Conservation (phyloP, 176 grass and related monocot species). For the Oryza glaberrima region DNA sequence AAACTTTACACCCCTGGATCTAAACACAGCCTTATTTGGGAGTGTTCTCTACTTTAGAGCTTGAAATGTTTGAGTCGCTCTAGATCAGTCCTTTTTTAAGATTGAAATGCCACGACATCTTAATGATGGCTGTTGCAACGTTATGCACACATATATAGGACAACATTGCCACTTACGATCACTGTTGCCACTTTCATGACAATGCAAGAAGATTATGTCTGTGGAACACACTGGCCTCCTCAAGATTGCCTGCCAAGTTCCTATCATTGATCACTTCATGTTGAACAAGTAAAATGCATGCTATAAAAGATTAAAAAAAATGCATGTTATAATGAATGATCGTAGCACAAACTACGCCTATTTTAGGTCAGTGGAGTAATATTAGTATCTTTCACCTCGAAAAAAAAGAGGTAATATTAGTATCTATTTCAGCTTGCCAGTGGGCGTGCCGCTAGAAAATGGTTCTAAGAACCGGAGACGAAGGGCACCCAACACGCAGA, state of each 20-base stretch:
- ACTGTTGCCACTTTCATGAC: not conserved
- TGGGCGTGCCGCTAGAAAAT: conserved; percentile 21
- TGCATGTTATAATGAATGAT: not conserved
- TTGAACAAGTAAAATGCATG: not conserved
- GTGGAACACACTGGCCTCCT: not conserved
- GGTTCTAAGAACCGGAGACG: conserved; percentile 45
- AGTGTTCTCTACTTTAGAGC: not conserved
- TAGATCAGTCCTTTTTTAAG: conserved; percentile 11
- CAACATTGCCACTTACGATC: not conserved
- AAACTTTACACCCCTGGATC: too few species aligned
- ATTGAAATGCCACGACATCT: not conserved
- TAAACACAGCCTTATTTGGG: not conserved
- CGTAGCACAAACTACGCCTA: not conserved
- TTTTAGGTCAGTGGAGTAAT: not conserved
- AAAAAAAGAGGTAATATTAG: not conserved
- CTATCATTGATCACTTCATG: not conserved
- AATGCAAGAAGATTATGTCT: not conserved
- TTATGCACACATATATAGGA: not conserved
- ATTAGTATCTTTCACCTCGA: too few species aligned
- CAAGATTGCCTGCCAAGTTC: not conserved
- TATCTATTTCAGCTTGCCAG: conserved; percentile 31
- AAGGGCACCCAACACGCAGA: conserved; percentile 32
- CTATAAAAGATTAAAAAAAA: not conserved
- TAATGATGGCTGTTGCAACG: not conserved
- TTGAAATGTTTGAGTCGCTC: not conserved